Evolutionary conservation across 164 flowering plant species (phyloP), one percentile per base, ranked within the genome.

Genomic region (Cinnamomum micranthum): DNA sequence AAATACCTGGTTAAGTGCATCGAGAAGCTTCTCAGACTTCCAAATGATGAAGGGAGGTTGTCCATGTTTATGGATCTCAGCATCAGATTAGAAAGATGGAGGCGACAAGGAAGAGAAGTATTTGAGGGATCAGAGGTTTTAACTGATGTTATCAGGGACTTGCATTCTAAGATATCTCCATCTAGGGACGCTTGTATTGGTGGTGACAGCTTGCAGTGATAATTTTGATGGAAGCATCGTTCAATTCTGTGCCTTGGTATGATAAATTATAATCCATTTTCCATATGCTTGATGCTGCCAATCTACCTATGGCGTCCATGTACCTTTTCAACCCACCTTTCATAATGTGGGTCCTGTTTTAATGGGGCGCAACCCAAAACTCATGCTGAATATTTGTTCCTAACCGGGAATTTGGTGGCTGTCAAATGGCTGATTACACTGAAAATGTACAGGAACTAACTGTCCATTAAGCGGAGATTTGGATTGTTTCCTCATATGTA

Each of bases 1-100:
- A 77, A 77, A 50, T 92, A 86, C 77, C 79, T 91, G 80, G 69
- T 87, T 6, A 88, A 79, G 73, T 87, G 90, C 80, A 71, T 87
- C 50, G 77, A 81, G 73, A 83, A 77, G 78, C 77, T 91, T 52
- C 82, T 87, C 50, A 70, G 80, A 50, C 68, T 79, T 35, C 50
- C 63, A 28, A 47, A 59, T 70, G 77, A 71, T 71, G 71, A 59
- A 24, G 82, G 74, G 50, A 80, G 55, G 60, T 68, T 55, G 69
- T 47, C 24, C 66, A 78, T 82, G 78, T 47, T 80, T 28, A 77
- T 50, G 52, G 90, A 89, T 79, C 85, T 91, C 28, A 74, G 41
- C 20, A 72, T 7, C 67, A 86, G 92, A 83, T 68, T 89, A 73
- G 67, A 74, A 47, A 78, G 74, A 35, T 92, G 93, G 97, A 82